A percentile compares a stretch with the other conserved stretches of the same genome.
Evolutionary conservation across 2,329 filamentous ascomycete species (phyloP).

Genomic region (Myriosclerotinia duriaeana): DNA sequence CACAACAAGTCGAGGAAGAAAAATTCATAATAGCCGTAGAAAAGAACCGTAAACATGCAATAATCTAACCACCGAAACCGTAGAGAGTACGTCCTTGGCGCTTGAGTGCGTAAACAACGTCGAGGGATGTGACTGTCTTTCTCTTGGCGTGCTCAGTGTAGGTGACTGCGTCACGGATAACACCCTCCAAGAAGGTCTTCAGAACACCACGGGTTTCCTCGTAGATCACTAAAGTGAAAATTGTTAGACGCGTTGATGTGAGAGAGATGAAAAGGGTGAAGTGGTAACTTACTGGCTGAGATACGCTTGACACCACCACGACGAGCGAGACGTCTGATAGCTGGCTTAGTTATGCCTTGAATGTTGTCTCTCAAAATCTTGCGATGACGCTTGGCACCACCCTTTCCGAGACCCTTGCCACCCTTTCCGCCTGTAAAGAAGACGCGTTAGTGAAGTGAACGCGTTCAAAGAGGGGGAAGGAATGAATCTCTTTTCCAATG

Average conservation of each 20-base stretch:
- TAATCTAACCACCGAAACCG: conserved; percentile 62
- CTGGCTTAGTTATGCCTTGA: conserved; percentile 98
- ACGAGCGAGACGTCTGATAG: conserved; percentile 96
- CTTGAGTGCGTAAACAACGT: conserved; percentile 66
- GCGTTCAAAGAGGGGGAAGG: not conserved
- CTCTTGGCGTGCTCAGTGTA: conserved; percentile 71
- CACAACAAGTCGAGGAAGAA: conserved; percentile 29
- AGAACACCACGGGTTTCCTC: conserved; percentile 79
- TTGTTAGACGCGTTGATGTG: conserved; percentile 38
- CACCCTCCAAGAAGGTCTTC: conserved; percentile 80
- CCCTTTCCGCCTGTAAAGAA: conserved; percentile 50
- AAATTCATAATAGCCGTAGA: conserved; percentile 36
- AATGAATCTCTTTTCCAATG: conserved; percentile 13
- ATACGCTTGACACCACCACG: conserved; percentile 99
- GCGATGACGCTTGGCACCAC: conserved; percentile 96
- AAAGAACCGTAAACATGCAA: conserved; percentile 27
- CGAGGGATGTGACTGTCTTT: conserved; percentile 67
- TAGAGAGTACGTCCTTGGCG: conserved; percentile 66
- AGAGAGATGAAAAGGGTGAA: not conserved
- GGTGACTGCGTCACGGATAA: conserved; percentile 58
- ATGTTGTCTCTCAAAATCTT: conserved; percentile 99
- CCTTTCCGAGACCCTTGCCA: conserved; percentile 97
- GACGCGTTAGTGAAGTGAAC: conserved; percentile 31
- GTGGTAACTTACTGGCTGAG: conserved; percentile 68
- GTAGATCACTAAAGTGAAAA: conserved; percentile 63